Base-by-base conservation (phyloP, 148 eudicot genomes). In the Vaccinium macrocarpon region DNA sequence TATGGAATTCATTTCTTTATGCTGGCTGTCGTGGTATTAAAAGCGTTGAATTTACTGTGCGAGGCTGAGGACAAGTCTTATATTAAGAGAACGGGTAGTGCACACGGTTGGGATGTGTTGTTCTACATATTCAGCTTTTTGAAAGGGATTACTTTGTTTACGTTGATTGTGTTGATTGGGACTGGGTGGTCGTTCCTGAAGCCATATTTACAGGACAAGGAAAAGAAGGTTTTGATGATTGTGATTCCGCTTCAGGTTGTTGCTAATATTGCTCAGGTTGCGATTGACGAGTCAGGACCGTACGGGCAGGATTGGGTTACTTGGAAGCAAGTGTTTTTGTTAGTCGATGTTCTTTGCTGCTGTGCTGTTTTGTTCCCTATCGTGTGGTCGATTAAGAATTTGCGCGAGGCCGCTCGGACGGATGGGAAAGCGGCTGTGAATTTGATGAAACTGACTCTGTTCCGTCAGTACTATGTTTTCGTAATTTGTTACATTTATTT, bases 151-250 rank as follows among this genome's bases (percentile, higher is more conserved):
- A 85, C 85, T 6, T 76, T 94, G 82, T 94, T 94, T 68, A 92
- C 98, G 3, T 48, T 94, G 88, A 94, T 94, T 55, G 98, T 94
- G n/a, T 86, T 94, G 88, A 92, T 94, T 68, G 98, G 98, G 38
- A 94, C 98, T 2, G 98, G 98, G 0, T 94, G 98, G 98, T 94
- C 98, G 8, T 93, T 94, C 76, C 74, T 94, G 88, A 94, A 94
- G 64, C 98, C 98, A 2, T 94, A 87, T 81, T 82, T 94, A 78
- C 98, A 94, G 57, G 93, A 92, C 35, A 90, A 91, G 80, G 98
- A 94, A 59, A 94, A 94, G 91, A 90, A 90, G 92, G 96, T 95
- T 12, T 81, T 95, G 77, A 93, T 95, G 89, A 86, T 95, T 50
- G 95, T 94, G 78, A 93, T 94, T n/a, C 98, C 96, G 0, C 87